Base-by-base conservation (phyloP, 306 rosid species). In the Acacia confusa region DNA sequence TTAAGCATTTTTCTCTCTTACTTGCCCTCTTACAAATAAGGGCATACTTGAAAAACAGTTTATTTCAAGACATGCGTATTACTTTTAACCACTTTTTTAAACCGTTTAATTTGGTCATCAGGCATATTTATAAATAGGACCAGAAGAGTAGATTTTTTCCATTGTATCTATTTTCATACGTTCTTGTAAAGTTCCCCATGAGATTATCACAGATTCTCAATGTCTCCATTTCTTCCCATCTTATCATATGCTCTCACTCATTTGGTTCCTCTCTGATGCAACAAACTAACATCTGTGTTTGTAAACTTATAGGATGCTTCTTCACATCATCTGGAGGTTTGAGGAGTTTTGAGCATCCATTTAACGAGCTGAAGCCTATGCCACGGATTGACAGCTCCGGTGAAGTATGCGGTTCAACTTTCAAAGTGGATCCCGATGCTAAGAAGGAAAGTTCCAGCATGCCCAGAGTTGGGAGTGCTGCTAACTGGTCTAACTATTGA, bases 391-490 rank as follows among this genome's bases (percentile, higher is more conserved):
- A 93, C 87, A 93, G 98, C 84, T 91, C 96, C 0, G 99, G 99
- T 69, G 72, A 95, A 48, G 79, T 93, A 68, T 93, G 94, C 24
- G 99, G 99, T 85, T 90, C 94, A 24, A 93, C 77, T 82, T 95
- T 95, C 90, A 84, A 89, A 76, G 99, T 95, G 74, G 98, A 95
- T 78, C 90, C 84, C 1, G 90, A 88, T 4, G 75, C 87, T 41
- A 89, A 91, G 77, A 95, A 94, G 90, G 99, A 93, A 81, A 14
- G 75, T 25, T 65, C 86, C 55, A 97, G 99, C 82, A 95, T 95
- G 91, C 97, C 99, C 0, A 89, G 99, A 86, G 98, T 95, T 52
- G 99, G 97, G 79, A 93, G 99, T 89, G 97, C 99, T 61, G 97
- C 98, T 78, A 91, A 95, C 87, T 95, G 99, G 99, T 90, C 99